Evolutionary conservation across 208 protist species (phyloP), one percentile per base, ranked within the genome.

Genomic region (Endotrypanum monterogeii): DNA sequence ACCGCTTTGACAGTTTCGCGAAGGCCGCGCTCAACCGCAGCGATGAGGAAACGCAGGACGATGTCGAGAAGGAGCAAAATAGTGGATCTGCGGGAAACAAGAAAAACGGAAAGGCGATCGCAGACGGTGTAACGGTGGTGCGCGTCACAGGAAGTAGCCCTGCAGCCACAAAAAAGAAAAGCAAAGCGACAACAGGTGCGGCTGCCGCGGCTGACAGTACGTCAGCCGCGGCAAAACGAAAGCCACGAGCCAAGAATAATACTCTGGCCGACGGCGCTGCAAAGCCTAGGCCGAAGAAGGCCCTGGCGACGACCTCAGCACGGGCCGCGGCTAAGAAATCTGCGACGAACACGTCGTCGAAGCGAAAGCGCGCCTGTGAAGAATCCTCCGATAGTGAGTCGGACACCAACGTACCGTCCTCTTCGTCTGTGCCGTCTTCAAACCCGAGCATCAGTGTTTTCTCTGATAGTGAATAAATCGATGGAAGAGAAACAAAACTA

Each of bases 1-100:
- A 95, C 71, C 82, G 86, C 41, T 71, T 84, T 25, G 85, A 93
- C 41, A 93, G 87, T 74, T 90, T 92, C 51, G 77, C 83, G 30
- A 95, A 92, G 79, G 78, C 71, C 46, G 66, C 83, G 50, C 69
- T 93, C 23, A 77, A 82, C 60, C 79, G 79, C 55, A 83, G 80
- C 16, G 83, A 71, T 35, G 76, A 32, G 20, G 67, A 67, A 6
- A 74, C 20, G n/a, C 57, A 44, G 50, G 74, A 65, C 16, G 79
- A 83, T 18, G 60, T 72, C 14, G 80, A 75, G 37, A 71, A 70
- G 28, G 65, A 77, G 50, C 69, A 78, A 62, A 74, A 63, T 5
- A 79, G 32, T 30, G 60, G 72, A 20, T 41, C 23, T 6, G 71
- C 57, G 2, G 67, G 71, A 9, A 50, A 30, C 50, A 67, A 55